Conservation (phyloP, 2,329 filamentous ascomycete genomes). For the Dactylellina sp. region DNA sequence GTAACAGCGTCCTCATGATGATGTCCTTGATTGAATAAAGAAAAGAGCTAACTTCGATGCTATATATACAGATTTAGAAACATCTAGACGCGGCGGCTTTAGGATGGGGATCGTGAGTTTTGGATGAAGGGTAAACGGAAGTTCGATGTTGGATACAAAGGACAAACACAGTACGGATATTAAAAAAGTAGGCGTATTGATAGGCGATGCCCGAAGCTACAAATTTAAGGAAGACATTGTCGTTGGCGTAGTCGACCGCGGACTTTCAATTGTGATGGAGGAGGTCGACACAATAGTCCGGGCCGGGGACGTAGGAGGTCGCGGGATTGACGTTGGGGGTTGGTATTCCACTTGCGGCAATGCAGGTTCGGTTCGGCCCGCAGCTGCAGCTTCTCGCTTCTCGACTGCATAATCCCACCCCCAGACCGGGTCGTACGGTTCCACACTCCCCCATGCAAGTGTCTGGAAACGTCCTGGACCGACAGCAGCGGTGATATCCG, state of each 20-base stretch:
- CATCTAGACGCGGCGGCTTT: too few relatives aligned
- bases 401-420: conserved; percentile 46
- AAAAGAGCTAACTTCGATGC: not conserved
- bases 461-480: conserved; percentile 56
- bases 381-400: conserved; percentile 52
- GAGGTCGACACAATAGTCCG: conserved; percentile 29
- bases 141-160: too few relatives aligned
- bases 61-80: too few relatives aligned
- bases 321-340: conserved; percentile 35
- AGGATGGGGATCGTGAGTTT: too few relatives aligned
- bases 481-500: conserved; percentile 58
- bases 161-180: too few relatives aligned
- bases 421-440: conserved; percentile 31
- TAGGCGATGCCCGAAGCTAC: not conserved
- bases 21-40: not conserved
- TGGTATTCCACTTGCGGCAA: conserved; percentile 42
- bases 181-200: too few relatives aligned
- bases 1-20: conserved; percentile 1
- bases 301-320: conserved; percentile 18
- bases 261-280: conserved; percentile 14
- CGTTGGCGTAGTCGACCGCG: conserved; percentile 20
- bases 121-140: too few relatives aligned
- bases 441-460: conserved; percentile 8
- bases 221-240: conserved; percentile 20
- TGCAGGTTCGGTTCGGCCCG: conserved; percentile 56